A percentile compares a stretch with the other conserved stretches of the same genome.
These are phyloP conservation scores for Harringtonia lauricola DNA, from an alignment of 2,329 filamentous ascomycete genomes.

Conservation along the genomic window DNA sequence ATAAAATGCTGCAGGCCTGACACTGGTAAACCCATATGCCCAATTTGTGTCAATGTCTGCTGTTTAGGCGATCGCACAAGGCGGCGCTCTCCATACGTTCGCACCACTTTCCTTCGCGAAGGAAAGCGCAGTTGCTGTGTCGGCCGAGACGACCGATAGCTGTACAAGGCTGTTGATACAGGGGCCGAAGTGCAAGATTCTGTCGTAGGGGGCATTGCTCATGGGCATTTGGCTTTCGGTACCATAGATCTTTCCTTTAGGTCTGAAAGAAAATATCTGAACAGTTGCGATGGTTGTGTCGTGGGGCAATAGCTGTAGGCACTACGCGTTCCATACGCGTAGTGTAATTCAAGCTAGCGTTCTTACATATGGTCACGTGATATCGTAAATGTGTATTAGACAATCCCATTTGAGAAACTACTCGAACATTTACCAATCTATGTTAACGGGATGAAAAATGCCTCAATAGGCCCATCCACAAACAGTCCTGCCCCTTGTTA, in stretches of 20 bases:
- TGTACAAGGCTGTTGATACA: too few relatives aligned
- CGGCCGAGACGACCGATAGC: constrained; percentile 16
- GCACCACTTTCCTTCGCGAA: constrained; percentile 14
- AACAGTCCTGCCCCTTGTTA: too few relatives aligned
- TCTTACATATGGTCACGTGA: too few relatives aligned
- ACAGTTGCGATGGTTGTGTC: too few relatives aligned
- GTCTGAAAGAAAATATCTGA: too few relatives aligned
- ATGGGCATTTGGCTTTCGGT: too few relatives aligned
- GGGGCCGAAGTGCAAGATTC: too few relatives aligned
- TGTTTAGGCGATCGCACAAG: constrained; percentile 13
- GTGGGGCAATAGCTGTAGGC: too few relatives aligned
- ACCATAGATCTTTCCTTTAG: too few relatives aligned
- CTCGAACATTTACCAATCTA: neutral
- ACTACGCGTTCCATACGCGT: too few relatives aligned
- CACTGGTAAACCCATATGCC: constrained; percentile 11
- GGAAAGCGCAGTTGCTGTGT: constrained; percentile 20
- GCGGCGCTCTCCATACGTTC: constrained; percentile 15
- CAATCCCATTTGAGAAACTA: too few relatives aligned
- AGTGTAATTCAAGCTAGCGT: too few relatives aligned
- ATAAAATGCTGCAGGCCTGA: constrained; percentile 6
- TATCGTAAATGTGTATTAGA: neutral
- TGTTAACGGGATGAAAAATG: neutral
- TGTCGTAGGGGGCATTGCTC: neutral
- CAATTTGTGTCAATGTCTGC: constrained; percentile 23
- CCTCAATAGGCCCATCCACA: neutral